Conservation (phyloP, 257 asterid genomes). For the Solanum microdontum region DNA sequence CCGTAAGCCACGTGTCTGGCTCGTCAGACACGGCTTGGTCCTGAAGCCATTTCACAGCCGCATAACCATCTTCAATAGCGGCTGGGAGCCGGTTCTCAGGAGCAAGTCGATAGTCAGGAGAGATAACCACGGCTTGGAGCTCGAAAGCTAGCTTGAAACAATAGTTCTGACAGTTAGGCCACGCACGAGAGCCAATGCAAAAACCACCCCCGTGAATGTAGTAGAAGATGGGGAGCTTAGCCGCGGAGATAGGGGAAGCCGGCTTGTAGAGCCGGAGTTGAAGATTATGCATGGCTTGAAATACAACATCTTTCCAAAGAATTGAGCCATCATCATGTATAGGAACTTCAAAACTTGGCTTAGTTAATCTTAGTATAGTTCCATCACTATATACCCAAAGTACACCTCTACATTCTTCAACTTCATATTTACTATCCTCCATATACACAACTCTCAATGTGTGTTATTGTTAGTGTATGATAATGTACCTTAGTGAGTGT, state of each 20-base stretch:
- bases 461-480: not conserved
- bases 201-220: slow-evolving; percentile 78
- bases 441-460: not conserved
- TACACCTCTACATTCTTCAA: slow-evolving; percentile 69
- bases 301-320: slow-evolving; percentile 49
- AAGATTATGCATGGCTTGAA: slow-evolving; percentile 30
- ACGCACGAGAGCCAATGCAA: slow-evolving; percentile 58
- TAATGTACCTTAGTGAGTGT: not conserved
- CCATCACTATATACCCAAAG: slow-evolving; percentile 60
- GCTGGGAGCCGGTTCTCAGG: slow-evolving; percentile 68
- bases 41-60: slow-evolving; percentile 57
- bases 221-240: slow-evolving; percentile 57
- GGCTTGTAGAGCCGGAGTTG: slow-evolving; percentile 75
- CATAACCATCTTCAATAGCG: slow-evolving; percentile 60
- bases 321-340: slow-evolving; percentile 55
- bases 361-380: slow-evolving; percentile 42
- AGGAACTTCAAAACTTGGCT: slow-evolving; percentile 40
- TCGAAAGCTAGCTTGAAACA: slow-evolving; percentile 56
- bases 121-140: slow-evolving; percentile 42
- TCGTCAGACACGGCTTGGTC: slow-evolving; percentile 31
- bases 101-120: slow-evolving; percentile 71
- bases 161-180: slow-evolving; percentile 79
- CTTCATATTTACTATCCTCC: slow-evolving; percentile 15
- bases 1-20: slow-evolving; percentile 45
- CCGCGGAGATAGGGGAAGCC: slow-evolving; percentile 6